phyloP scores from a whole-genome alignment of 2,329 filamentous ascomycete species.

The Fusarium secorum region DNA sequence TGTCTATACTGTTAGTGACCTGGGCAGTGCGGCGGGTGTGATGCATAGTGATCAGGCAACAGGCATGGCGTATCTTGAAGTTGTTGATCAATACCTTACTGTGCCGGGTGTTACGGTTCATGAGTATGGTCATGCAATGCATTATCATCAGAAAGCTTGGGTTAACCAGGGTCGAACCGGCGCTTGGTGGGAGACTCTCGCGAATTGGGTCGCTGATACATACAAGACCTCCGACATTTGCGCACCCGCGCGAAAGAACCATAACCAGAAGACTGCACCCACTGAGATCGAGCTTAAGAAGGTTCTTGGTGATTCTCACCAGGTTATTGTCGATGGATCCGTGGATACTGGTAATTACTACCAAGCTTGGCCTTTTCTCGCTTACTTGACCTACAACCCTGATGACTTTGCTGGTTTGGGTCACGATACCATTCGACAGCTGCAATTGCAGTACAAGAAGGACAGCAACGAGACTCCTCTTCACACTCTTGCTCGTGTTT shows the following conservation, averaged over 20 bases:
- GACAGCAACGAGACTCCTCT: slow-evolving; percentile 60
- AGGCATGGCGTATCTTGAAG: slow-evolving; percentile 55
- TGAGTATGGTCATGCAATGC: slow-evolving; percentile 59
- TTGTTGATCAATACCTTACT: slow-evolving; percentile 51
- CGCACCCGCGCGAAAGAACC: slow-evolving; percentile 47
- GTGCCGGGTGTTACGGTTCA: slow-evolving; percentile 55
- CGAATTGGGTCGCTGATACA: slow-evolving; percentile 59
- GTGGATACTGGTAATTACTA: slow-evolving; percentile 57
- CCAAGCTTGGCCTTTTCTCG: slow-evolving; percentile 60
- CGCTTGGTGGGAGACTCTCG: slow-evolving; percentile 61
- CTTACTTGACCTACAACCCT: slow-evolving; percentile 58
- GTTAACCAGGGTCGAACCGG: slow-evolving; percentile 55
- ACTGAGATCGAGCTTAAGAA: slow-evolving; percentile 55
- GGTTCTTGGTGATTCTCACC: slow-evolving; percentile 56
- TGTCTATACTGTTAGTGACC: slow-evolving; percentile 50
- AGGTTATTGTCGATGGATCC: slow-evolving; percentile 58
- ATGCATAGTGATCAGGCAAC: slow-evolving; percentile 51
- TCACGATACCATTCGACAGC: slow-evolving; percentile 50
- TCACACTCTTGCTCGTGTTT: slow-evolving; percentile 54
- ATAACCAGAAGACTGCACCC: slow-evolving; percentile 46
- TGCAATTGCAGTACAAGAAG: slow-evolving; percentile 53
- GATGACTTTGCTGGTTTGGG: slow-evolving; percentile 54
- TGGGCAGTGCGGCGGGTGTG: slow-evolving; percentile 52
- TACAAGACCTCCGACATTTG: slow-evolving; percentile 57
- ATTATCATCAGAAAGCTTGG: slow-evolving; percentile 55